A percentile compares a stretch with the other conserved stretches of the same genome.
Evolutionary conservation across 768 basidiomycete genomes (phyloP).

Genomic region (Mrakia gelida): DNA sequence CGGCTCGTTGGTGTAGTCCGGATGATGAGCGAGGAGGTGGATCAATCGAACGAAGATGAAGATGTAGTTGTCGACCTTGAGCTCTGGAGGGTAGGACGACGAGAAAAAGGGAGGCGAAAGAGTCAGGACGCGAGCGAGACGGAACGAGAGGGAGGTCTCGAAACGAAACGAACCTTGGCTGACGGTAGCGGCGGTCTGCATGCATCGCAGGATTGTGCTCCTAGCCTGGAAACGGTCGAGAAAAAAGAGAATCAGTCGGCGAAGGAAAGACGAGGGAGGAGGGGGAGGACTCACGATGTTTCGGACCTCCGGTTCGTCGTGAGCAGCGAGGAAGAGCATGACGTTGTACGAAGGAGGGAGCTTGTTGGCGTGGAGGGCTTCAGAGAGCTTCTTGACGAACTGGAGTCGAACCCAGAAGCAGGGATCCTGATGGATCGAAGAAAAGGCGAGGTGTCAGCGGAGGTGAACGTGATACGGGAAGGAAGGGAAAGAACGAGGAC

Average conservation of each 20-base stretch:
- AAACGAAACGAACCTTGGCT: background rate
- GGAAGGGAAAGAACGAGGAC: slow-evolving; percentile 31
- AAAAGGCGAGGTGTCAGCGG: background rate
- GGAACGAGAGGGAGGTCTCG: background rate
- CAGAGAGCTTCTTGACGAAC: slow-evolving; percentile 71
- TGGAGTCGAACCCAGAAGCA: slow-evolving; percentile 76
- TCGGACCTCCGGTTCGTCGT: slow-evolving; percentile 75
- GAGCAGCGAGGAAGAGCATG: slow-evolving; percentile 79
- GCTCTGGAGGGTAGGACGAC: background rate
- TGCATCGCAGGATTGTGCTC: slow-evolving; percentile 4
- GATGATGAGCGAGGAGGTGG: slow-evolving; percentile 87
- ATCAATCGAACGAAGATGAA: slow-evolving; percentile 74
- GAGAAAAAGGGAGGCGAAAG: background rate
- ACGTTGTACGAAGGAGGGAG: slow-evolving; percentile 70
- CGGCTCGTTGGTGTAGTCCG: slow-evolving; percentile 63
- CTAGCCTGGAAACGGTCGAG: background rate
- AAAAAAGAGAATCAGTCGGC: background rate
- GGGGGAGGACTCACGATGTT: background rate
- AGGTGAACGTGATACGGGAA: background rate
- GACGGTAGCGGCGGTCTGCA: background rate
- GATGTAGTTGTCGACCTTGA: background rate
- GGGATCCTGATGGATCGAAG: slow-evolving; percentile 58
- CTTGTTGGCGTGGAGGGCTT: slow-evolving; percentile 60
- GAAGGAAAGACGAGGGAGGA: background rate
- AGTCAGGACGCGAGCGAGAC: background rate